Base-by-base conservation (phyloP, 805 yeast genomes). In the Candida dajiaensis region DNA sequence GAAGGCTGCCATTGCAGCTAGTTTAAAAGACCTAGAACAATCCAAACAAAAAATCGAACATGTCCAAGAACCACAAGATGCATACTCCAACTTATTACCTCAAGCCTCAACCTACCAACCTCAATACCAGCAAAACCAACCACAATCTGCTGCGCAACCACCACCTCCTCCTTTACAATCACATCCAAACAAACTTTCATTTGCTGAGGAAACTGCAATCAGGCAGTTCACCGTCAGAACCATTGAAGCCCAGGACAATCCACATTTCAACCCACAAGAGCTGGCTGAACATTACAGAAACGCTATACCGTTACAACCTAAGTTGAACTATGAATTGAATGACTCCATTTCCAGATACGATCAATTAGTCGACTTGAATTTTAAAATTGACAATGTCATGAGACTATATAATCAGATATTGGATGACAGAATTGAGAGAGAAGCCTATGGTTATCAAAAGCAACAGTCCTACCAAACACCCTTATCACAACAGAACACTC, bases 1-100 rank as follows among this genome's bases (percentile, higher is more conserved):
- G 81, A 86, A 81, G 62, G 95, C 94, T 1, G 99, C 98, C 0
- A 92, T 94, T 48, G 96, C 85, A 15, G 96, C 96, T 1, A 88
- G 96, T 64, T 71, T 94, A 50, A 74, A 74, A 44, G 97, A 90
- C 48, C 73, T 85, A 61, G 78, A 84, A 52, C 61, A 48, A 25
- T 51, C 52, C 18, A 47, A 52, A 26, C 51, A 59, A 28, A 67
- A 56, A 46, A 50, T 55, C 47, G 58, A 47, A 39, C 45, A 33
- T 36, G 42, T 40, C 50, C 52, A 36, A 28, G 40, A 11, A 26
- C 40, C 19, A 33, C 36, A 12, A 26, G 43, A 54, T 13, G 53
- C 50, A 9, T 56, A 56, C 37, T 50, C 53, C 36, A 48, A 48
- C 36, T 42, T 54, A 5, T 40, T 56, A 6, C 62, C 62, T 12